Percentiles rank a stretch among this genome's conserved stretches.
Evolutionary conservation across 2,329 filamentous ascomycete genomes (phyloP).

Genomic region (Curvularia spicifera): DNA sequence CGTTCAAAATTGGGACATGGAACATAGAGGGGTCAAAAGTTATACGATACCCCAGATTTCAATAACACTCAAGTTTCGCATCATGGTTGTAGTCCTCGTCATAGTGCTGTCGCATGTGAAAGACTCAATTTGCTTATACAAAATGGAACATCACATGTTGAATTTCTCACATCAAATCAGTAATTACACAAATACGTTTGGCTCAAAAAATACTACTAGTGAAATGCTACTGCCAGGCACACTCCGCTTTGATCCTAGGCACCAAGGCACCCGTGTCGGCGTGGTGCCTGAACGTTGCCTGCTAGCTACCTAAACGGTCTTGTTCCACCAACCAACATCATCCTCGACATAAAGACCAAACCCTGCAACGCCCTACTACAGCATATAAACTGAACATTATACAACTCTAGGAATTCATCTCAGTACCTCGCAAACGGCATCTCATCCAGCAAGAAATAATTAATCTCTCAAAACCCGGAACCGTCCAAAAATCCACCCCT

Average conservation of each 20-base stretch:
- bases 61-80: neutral
- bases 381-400: neutral
- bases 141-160: neutral
- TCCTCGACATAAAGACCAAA: constrained; percentile 32
- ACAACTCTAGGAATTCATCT: neutral
- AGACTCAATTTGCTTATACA: neutral
- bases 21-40: constrained; percentile 36
- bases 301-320: constrained; percentile 41
- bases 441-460: neutral
- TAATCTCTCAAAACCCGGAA: no score
- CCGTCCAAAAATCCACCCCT: neutral
- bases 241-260: neutral
- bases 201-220: neutral
- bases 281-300: constrained; percentile 34
- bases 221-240: neutral
- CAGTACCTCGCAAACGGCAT: neutral
- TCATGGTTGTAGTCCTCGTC: neutral
- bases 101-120: neutral
- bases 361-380: constrained; percentile 9
- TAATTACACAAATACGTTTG: neutral
- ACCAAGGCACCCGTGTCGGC: constrained; percentile 11
- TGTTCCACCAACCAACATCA: constrained; percentile 29
- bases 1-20: constrained; percentile 35
- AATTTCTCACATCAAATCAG: neutral
- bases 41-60: constrained; percentile 43